Evolutionary conservation across 768 basidiomycete genomes (phyloP).

Genomic region (Lactarius tabidus): DNA sequence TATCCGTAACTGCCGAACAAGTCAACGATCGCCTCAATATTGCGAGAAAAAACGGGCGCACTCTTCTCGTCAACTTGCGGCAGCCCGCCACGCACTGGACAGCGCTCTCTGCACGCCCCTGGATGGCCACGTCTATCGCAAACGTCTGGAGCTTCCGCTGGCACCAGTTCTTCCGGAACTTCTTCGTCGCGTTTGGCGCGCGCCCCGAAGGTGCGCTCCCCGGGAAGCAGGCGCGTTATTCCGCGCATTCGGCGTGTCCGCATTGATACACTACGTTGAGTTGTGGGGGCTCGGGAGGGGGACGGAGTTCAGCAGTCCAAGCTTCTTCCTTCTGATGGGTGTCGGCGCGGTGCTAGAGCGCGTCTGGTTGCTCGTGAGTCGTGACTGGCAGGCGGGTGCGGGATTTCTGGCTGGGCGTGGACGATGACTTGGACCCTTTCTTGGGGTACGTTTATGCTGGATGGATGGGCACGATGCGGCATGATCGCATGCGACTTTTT

Average conservation of each 20-base stretch:
- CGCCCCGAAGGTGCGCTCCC: slow-evolving; percentile 36
- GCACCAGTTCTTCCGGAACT: slow-evolving; percentile 37
- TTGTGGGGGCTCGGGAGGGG: slow-evolving; percentile 58
- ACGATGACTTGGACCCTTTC: slow-evolving; percentile 42
- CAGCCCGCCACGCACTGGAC: slow-evolving; percentile 34
- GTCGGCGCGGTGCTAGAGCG: slow-evolving; percentile 49
- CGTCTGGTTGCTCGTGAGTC: slow-evolving; percentile 41
- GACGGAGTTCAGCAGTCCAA: slow-evolving; percentile 40
- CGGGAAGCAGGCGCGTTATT: slow-evolving; percentile 51
- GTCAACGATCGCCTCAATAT: background rate
- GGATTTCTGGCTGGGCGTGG: slow-evolving; percentile 58
- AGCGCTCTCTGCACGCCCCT: slow-evolving; percentile 36
- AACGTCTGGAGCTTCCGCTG: slow-evolving; percentile 41
- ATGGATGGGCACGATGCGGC: slow-evolving; percentile 23
- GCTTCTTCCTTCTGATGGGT: slow-evolving; percentile 58
- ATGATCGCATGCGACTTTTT: slow-evolving; percentile 4
- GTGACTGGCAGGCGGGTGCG: slow-evolving; percentile 43
- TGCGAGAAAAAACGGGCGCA: slow-evolving; percentile 38
- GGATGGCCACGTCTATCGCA: slow-evolving; percentile 35
- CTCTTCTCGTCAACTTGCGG: slow-evolving; percentile 97
- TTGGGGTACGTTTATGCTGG: slow-evolving; percentile 34
- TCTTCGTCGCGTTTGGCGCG: slow-evolving; percentile 34
- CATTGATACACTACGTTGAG: slow-evolving; percentile 54
- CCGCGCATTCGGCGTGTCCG: slow-evolving; percentile 58
- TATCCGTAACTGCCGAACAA: slow-evolving; percentile 77